A percentile compares a stretch with the other conserved stretches of the same genome.
Evolutionary conservation across 2,329 filamentous ascomycete species (phyloP).

Genomic region (Neonectria neomacrospora): DNA sequence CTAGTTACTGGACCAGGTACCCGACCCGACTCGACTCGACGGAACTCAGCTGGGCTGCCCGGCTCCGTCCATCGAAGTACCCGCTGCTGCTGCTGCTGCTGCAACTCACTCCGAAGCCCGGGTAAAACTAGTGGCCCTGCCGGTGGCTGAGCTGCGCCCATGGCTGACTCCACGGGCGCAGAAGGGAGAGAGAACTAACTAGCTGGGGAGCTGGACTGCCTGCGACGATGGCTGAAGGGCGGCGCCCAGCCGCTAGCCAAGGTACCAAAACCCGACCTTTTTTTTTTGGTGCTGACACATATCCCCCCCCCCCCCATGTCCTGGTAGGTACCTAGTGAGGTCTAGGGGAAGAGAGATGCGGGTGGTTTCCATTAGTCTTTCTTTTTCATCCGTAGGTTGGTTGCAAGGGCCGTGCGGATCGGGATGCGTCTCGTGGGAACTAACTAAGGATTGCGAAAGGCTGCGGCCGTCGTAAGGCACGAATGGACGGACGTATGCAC

Average conservation of each 20-base stretch:
- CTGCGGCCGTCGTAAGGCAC: not conserved
- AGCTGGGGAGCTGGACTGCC: not conserved
- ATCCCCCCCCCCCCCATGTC: not conserved
- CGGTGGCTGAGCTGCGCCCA: constrained; percentile 5
- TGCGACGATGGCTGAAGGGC: constrained; percentile 5
- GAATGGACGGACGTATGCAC: not conserved
- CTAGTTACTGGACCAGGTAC: not conserved
- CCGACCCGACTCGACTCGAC: not conserved
- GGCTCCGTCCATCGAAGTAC: too few relatives aligned
- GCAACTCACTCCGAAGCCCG: not conserved
- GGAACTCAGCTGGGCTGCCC: too few relatives aligned
- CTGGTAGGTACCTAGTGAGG: not conserved
- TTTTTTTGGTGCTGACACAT: constrained; percentile 2
- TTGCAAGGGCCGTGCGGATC: constrained; percentile 8
- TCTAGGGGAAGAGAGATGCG: not conserved
- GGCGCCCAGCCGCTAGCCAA: constrained; percentile 6
- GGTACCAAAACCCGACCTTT: not conserved
- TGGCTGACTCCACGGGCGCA: not conserved
- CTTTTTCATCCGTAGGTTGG: too few relatives aligned
- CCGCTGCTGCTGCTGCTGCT: not conserved
- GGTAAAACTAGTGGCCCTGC: constrained; percentile 4
- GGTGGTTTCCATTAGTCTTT: not conserved
- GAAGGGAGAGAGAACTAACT: not conserved
- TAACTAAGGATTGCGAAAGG: too few relatives aligned
- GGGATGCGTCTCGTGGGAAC: constrained; percentile 16